Percentiles rank a stretch among this genome's conserved stretches.
Conservation (phyloP, 345 rosid genomes). For the Dovyalis caffra region DNA sequence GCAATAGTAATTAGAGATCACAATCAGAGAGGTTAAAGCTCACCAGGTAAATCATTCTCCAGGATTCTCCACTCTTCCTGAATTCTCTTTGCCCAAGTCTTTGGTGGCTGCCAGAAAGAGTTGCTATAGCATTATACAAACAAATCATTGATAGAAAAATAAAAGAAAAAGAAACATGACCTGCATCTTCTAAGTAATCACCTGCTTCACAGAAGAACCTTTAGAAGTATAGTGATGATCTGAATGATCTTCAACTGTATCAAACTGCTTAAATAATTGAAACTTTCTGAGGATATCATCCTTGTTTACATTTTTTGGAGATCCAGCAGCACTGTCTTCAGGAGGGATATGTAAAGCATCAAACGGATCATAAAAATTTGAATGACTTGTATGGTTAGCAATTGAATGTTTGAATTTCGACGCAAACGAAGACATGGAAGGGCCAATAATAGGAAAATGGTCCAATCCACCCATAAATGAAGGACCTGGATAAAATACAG, state of each 20-base stretch:
- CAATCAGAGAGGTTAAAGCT: conserved; percentile 7
- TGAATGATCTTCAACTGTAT: conserved; percentile 63
- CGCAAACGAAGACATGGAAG: conserved; percentile 17
- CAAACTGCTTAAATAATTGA: conserved; percentile 69
- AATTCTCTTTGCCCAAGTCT: conserved; percentile 69
- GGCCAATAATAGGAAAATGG: conserved; percentile 13
- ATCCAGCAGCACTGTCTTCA: conserved; percentile 32
- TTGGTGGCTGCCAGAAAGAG: conserved; percentile 44
- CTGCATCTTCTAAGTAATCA: conserved; percentile 24
- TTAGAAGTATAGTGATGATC: conserved; percentile 57
- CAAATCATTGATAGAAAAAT: not conserved
- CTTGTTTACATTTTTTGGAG: conserved; percentile 30
- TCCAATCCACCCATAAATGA: conserved; percentile 1
- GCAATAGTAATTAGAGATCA: not conserved
- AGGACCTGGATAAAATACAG: conserved; percentile 6
- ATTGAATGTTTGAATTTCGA: not conserved
- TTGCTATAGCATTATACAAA: not conserved
- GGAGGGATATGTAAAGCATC: conserved; percentile 25
- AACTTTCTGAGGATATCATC: conserved; percentile 52
- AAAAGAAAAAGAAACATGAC: not conserved
- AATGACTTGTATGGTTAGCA: conserved; percentile 6
- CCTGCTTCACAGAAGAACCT: conserved; percentile 52
- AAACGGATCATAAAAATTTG: conserved; percentile 11
- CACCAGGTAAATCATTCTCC: conserved; percentile 90
- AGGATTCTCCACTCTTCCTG: conserved; percentile 89